A percentile compares a stretch with the other conserved stretches of the same genome.
Evolutionary conservation across 306 rosid species (phyloP).

Genomic region (Corylus heterophylla): DNA sequence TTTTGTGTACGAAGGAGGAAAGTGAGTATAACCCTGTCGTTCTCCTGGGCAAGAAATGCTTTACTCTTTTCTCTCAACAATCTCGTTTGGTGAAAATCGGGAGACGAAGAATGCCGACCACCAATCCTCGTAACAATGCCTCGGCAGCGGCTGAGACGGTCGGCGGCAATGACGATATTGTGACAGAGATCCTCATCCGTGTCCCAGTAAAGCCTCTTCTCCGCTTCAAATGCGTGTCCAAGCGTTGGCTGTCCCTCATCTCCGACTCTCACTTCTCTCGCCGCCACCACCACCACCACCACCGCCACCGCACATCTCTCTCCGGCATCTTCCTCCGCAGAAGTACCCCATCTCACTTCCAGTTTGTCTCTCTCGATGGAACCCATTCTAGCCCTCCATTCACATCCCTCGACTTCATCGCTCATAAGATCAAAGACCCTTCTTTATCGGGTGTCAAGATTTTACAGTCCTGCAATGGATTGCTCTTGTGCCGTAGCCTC

Average conservation of each 20-base stretch:
- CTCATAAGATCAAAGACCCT: not conserved
- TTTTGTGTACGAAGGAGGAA: too few relatives aligned
- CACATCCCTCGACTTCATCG: slow-evolving; percentile 17
- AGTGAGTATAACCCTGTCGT: too few relatives aligned
- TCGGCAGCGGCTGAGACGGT: not conserved
- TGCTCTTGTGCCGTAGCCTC: slow-evolving; percentile 20
- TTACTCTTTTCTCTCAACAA: too few relatives aligned
- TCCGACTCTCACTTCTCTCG: slow-evolving; percentile 19
- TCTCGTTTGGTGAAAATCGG: not conserved
- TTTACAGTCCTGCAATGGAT: slow-evolving; percentile 37
- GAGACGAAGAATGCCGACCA: not conserved
- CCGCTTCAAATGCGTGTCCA: slow-evolving; percentile 33
- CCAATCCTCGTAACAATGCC: not conserved
- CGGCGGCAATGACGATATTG: slow-evolving; percentile 14
- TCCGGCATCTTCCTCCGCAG: slow-evolving; percentile 29
- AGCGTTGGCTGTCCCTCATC: slow-evolving; percentile 23
- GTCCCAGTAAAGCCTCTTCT: slow-evolving; percentile 26
- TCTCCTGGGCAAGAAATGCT: too few relatives aligned
- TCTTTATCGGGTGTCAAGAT: slow-evolving; percentile 4
- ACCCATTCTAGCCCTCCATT: not conserved
- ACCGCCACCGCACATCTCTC: slow-evolving; percentile 12
- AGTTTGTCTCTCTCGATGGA: slow-evolving; percentile 1
- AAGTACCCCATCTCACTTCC: not conserved
- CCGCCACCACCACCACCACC: slow-evolving; percentile 15
- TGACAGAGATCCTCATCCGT: slow-evolving; percentile 19